Conservation (phyloP, 768 basidiomycete genomes). For the Agrocybe chaxingu region DNA sequence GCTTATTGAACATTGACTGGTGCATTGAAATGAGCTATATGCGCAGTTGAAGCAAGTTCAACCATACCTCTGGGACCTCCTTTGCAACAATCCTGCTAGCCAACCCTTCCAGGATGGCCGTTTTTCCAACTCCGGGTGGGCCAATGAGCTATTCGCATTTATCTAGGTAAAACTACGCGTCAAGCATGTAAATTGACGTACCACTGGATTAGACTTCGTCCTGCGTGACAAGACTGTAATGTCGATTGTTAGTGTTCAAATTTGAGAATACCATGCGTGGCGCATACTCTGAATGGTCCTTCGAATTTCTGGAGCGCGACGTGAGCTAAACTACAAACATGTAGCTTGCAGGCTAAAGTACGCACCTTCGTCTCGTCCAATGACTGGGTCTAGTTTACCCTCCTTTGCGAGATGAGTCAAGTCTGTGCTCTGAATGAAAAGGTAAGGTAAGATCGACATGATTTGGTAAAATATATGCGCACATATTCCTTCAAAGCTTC, state of each 20-base stretch:
- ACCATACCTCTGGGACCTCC: conserved; percentile 85
- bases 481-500: conserved; percentile 81
- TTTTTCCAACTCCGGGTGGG: conserved; percentile 90
- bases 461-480: conserved; percentile 12
- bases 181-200: conserved; percentile 26
- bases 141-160: conserved; percentile 57
- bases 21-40: neutral
- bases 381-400: conserved; percentile 88
- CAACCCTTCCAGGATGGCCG: conserved; percentile 87
- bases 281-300: conserved; percentile 84
- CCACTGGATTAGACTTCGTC: conserved; percentile 92
- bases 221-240: conserved; percentile 72
- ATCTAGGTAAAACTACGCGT: neutral
- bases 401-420: conserved; percentile 78
- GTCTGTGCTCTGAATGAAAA: conserved; percentile 61
- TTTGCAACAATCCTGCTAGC: conserved; percentile 83
- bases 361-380: conserved; percentile 82
- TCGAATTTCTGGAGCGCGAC: conserved; percentile 59
- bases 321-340: neutral
- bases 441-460: neutral
- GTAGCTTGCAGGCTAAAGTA: neutral
- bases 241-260: neutral
- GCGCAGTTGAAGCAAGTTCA: neutral
- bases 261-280: neutral
- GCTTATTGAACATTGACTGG: conserved; percentile 81